Percentiles rank a stretch among this genome's conserved stretches.
Conservation (phyloP, 2,329 filamentous ascomycete genomes). For the Penicillium occitanis region DNA sequence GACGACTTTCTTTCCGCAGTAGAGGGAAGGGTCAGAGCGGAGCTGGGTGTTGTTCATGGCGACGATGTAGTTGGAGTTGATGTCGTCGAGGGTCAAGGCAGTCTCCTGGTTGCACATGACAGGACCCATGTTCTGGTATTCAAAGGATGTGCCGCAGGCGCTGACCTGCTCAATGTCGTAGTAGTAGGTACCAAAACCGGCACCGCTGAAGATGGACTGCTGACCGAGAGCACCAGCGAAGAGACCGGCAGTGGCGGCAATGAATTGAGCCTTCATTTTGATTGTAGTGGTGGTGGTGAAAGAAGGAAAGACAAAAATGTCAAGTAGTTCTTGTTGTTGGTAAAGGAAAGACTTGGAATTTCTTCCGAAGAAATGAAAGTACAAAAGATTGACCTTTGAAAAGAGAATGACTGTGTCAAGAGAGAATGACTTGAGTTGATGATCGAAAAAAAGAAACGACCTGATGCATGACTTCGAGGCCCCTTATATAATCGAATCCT, state of each 20-base stretch:
- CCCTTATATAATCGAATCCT: constrained; percentile 7
- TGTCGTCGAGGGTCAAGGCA: constrained; percentile 17
- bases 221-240: constrained; percentile 9
- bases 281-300: background rate
- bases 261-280: constrained; percentile 21
- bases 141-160: constrained; percentile 22
- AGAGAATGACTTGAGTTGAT: background rate
- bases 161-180: constrained; percentile 22
- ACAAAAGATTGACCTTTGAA: background rate
- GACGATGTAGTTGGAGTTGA: constrained; percentile 25
- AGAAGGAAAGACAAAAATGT: background rate
- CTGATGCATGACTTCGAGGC: background rate
- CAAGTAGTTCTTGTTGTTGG: background rate
- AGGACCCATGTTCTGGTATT: constrained; percentile 22
- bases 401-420: constrained; percentile 15
- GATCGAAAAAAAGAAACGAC: background rate
- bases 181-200: constrained; percentile 24
- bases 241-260: constrained; percentile 16
- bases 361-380: background rate
- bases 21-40: constrained; percentile 18
- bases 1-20: constrained; percentile 24
- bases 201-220: constrained; percentile 17
- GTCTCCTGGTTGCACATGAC: constrained; percentile 21
- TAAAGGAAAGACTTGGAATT: constrained; percentile 7
- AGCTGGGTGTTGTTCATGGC: constrained; percentile 25